These are phyloP conservation scores for Rhexocercosporidium sp. DNA, from an alignment of 2,329 filamentous ascomycete species.

Conservation along the genomic window DNA sequence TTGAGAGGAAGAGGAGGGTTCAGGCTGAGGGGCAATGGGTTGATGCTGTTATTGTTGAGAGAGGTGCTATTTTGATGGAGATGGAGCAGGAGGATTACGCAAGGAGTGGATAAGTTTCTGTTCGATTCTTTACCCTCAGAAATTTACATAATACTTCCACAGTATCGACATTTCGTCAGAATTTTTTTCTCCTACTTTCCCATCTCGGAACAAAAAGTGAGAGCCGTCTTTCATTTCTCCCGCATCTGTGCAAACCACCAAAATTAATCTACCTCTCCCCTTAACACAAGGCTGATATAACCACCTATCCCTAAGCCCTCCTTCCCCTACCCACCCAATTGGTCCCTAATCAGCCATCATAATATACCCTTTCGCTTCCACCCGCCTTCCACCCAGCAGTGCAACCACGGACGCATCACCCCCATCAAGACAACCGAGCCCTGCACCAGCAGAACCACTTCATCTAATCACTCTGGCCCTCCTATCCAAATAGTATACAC, in stretches of 20 bases:
- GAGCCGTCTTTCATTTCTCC: neutral
- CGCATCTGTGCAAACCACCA: no score
- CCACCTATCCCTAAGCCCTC: neutral
- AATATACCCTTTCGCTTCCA: neutral
- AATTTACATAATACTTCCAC: neutral
- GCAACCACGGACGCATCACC: neutral
- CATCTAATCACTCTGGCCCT: no score
- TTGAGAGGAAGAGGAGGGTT: conserved; percentile 44
- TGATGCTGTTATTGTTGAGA: conserved; percentile 50
- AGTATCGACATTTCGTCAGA: no score
- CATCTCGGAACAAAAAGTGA: neutral
- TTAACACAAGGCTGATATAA: neutral
- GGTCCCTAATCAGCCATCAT: neutral
- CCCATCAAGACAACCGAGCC: conserved; percentile 1
- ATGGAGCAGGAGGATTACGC: conserved; percentile 39
- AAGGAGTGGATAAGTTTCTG: neutral
- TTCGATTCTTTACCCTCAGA: neutral
- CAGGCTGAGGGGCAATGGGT: conserved; percentile 55
- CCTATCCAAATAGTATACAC: no score
- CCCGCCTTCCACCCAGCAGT: neutral
- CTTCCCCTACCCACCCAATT: neutral
- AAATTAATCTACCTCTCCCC: neutral
- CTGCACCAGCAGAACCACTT: neutral
- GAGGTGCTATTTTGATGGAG: conserved; percentile 49
- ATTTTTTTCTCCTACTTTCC: neutral